Conservation (phyloP, 441 rosid species). For the Populus hybrid region DNA sequence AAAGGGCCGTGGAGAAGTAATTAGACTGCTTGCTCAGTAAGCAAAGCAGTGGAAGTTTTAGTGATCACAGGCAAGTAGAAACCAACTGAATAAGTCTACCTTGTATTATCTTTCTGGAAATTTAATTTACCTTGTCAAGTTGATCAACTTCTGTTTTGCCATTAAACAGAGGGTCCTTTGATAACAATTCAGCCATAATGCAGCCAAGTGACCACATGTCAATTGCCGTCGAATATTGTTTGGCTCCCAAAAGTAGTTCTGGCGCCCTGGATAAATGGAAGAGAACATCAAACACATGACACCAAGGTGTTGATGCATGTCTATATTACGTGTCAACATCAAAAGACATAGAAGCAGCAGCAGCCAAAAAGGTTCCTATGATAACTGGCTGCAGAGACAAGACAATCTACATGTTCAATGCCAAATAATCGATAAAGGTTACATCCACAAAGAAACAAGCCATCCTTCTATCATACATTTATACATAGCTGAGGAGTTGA, state of each 20-base stretch:
- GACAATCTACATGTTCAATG: neutral
- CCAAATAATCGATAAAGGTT: neutral
- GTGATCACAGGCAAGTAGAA: neutral
- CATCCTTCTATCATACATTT: neutral
- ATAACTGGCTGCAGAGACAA: constrained; percentile 2
- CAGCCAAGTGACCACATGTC: constrained; percentile 99
- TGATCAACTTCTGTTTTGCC: constrained; percentile 97
- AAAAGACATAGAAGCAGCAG: neutral
- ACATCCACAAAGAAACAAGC: neutral
- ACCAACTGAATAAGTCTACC: neutral
- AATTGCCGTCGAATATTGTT: constrained; percentile 94
- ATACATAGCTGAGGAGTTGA: neutral
- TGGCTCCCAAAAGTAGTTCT: constrained; percentile 92
- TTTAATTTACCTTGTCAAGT: constrained; percentile 83
- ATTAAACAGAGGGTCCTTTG: constrained; percentile 88
- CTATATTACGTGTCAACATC: neutral
- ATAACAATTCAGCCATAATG: constrained; percentile 93
- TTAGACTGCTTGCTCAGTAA: constrained; percentile 12
- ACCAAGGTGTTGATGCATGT: neutral
- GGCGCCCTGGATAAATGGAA: constrained; percentile 72
- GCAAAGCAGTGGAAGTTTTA: neutral
- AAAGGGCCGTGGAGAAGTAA: constrained; percentile 15
- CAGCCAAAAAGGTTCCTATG: neutral
- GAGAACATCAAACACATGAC: constrained; percentile 8
- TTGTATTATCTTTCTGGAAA: neutral